Evolutionary conservation across 768 basidiomycete species (phyloP), one percentile per base, ranked within the genome.

Genomic region (Lentinus brumalis): DNA sequence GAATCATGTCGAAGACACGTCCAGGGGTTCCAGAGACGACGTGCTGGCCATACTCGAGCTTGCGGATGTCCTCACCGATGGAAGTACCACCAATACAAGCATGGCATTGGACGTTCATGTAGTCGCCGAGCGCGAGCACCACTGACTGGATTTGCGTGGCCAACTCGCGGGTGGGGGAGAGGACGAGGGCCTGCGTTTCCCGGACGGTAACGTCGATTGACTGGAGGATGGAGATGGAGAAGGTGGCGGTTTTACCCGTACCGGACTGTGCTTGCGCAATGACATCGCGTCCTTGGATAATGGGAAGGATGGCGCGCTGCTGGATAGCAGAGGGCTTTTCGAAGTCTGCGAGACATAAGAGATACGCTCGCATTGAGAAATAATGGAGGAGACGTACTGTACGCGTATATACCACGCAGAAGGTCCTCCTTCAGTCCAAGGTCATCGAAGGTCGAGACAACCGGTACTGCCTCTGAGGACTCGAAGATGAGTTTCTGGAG

Each of bases 61-160:
- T 97, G 61, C 93, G 84, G 69, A 98, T 98, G 71, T 97, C 96
- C 79, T 99, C 96, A 16, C 95, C 94, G 67, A 99, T 94, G 41
- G 93, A 94, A 2, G 94, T 96, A 46, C 96, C 96, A 46, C 96
- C 96, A 71, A 98, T 97, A 76, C 96, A 97, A 46, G 95, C 96
- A 74, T 98, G 95, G 76, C 96, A 98, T 72, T 97, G 94, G 61
- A 99, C 92, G 73, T 97, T 97, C 96, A 98, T 96, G 75, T 98
- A 98, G 81, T 98, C 96, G 51, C 96, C 96, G 38, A 99, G 79
- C 30, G 96, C 96, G 60, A 98, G 85, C 32, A 98, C 87, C 65
- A 98, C 96, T 51, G 93, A 96, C 76, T 98, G 96, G 70, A 97
- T 99, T 79, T 98, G 96, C n/a, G 94, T 95, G 21, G 96, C 96